phyloP scores from a whole-genome alignment of 768 basidiomycete genomes.

The Hebeloma cylindrosporum region DNA sequence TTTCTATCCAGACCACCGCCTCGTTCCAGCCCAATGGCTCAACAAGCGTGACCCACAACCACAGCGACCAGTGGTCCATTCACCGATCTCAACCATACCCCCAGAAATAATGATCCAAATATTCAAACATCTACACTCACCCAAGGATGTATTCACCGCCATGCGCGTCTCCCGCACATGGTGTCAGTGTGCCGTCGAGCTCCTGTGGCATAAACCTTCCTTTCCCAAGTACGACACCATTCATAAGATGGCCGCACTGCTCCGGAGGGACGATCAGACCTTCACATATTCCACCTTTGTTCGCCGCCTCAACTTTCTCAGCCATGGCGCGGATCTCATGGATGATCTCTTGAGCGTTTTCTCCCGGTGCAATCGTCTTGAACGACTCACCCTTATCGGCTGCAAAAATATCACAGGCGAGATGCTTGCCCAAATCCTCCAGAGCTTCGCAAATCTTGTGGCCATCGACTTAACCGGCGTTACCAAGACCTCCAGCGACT shows the following conservation, averaged over 20 bases:
- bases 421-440: conserved; percentile 63
- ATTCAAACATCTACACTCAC: conserved; percentile 75
- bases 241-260: conserved; percentile 72
- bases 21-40: conserved; percentile 72
- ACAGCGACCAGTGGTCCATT: conserved; percentile 33
- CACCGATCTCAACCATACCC: conserved; percentile 71
- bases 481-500: conserved; percentile 62
- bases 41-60: conserved; percentile 29
- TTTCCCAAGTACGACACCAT: conserved; percentile 71
- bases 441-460: conserved; percentile 72
- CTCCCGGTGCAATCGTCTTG: conserved; percentile 73
- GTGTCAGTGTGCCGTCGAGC: conserved; percentile 95
- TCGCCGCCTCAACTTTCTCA: conserved; percentile 86
- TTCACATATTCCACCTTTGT: conserved; percentile 90
- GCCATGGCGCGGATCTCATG: conserved; percentile 63
- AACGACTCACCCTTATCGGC: conserved; percentile 85
- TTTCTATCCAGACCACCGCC: conserved; percentile 51
- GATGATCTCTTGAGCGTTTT: conserved; percentile 76
- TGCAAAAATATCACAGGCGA: conserved; percentile 68
- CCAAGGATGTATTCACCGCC: conserved; percentile 70
- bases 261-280: conserved; percentile 63
- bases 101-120: conserved; percentile 93
- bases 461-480: conserved; percentile 86
- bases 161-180: conserved; percentile 86
- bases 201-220: conserved; percentile 90